phyloP scores from a whole-genome alignment of 2,329 filamentous ascomycete species.

The Rasamsonia emersonii region DNA sequence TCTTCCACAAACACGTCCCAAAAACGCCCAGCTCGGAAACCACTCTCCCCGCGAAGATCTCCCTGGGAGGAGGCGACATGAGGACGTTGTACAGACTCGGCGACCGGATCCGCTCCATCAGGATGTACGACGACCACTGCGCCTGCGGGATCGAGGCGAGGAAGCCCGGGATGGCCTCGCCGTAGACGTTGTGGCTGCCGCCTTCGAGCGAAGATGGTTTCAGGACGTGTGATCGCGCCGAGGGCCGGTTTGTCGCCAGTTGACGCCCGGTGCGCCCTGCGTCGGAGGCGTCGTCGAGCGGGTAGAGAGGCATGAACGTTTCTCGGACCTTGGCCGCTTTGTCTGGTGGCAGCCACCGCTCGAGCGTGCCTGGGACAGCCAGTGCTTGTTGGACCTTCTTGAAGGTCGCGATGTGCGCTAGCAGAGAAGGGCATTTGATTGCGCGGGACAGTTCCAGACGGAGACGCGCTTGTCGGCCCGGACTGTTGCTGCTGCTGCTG shows the following conservation, averaged over 20 bases:
- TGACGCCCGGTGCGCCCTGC: slow-evolving; percentile 18
- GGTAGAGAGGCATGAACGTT: slow-evolving; percentile 32
- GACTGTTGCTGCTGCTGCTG: no score
- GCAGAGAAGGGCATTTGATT: slow-evolving; percentile 38
- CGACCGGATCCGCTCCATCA: slow-evolving; percentile 35
- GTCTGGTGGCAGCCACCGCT: slow-evolving; percentile 23
- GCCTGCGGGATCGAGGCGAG: slow-evolving; percentile 17
- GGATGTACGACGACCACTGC: slow-evolving; percentile 26
- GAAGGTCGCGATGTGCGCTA: slow-evolving; percentile 34
- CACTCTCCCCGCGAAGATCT: slow-evolving; percentile 26
- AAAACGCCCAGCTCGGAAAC: slow-evolving; percentile 38
- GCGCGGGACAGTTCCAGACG: slow-evolving; percentile 31
- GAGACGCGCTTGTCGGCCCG: slow-evolving; percentile 23
- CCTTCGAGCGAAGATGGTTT: slow-evolving; percentile 38
- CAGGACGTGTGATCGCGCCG: slow-evolving; percentile 25
- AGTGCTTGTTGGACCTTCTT: slow-evolving; percentile 39
- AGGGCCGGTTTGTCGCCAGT: slow-evolving; percentile 15
- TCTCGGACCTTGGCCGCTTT: slow-evolving; percentile 18
- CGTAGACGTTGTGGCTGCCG: slow-evolving; percentile 37
- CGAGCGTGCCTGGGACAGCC: slow-evolving; percentile 20
- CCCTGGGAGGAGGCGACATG: slow-evolving; percentile 17
- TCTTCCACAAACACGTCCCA: slow-evolving; percentile 33
- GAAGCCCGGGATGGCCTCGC: slow-evolving; percentile 28
- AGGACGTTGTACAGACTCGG: slow-evolving; percentile 24
- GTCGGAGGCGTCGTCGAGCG: slow-evolving; percentile 22